Conservation (phyloP, 352 stramenopile species). For the Pythium chondricola region DNA sequence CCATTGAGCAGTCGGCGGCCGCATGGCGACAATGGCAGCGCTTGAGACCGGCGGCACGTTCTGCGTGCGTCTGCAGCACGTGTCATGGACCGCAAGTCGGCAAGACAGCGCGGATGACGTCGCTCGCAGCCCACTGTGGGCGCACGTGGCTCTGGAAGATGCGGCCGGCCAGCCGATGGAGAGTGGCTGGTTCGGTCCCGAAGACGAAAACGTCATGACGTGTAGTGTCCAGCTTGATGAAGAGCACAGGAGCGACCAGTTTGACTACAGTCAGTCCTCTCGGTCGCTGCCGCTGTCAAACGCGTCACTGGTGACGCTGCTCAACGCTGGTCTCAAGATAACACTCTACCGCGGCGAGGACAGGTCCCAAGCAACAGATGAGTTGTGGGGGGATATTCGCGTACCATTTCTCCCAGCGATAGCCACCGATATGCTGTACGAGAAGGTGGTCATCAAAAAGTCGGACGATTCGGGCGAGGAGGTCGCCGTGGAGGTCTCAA, state of each 20-base stretch:
- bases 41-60: conserved; percentile 26
- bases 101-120: neutral
- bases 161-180: conserved; percentile 23
- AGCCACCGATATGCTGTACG: conserved; percentile 12
- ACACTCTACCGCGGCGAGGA: conserved; percentile 33
- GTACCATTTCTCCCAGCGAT: conserved; percentile 32
- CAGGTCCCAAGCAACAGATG: conserved; percentile 24
- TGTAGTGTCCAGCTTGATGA: conserved; percentile 25
- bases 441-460: conserved; percentile 18
- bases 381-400: conserved; percentile 26
- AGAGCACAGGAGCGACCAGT: neutral
- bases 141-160: conserved; percentile 31
- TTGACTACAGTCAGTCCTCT: conserved; percentile 46
- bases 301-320: conserved; percentile 31
- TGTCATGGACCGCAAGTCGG: conserved; percentile 22
- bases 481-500: conserved; percentile 28
- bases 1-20: neutral
- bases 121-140: conserved; percentile 38
- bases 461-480: conserved; percentile 6
- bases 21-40: neutral
- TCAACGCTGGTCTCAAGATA: conserved; percentile 29
- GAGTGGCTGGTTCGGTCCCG: conserved; percentile 40
- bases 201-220: conserved; percentile 48
- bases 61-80: conserved; percentile 24
- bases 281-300: conserved; percentile 27